A percentile compares a stretch with the other conserved stretches of the same genome.
Conservation (phyloP, 345 rosid genomes). For the Pistacia atlantica region DNA sequence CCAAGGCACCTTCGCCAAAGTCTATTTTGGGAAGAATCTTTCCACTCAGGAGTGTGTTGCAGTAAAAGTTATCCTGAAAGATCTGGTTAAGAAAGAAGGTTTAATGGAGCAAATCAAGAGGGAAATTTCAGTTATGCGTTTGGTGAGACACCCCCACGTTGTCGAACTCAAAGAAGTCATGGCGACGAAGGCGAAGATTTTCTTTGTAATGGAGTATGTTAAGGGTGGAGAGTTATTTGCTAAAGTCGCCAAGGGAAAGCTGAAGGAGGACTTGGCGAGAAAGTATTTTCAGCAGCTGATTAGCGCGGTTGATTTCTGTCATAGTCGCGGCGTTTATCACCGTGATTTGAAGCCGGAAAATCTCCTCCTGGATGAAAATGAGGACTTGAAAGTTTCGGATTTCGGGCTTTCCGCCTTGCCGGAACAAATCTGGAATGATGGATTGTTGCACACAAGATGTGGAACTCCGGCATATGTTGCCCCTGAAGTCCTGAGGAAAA, state of each 20-base stretch:
- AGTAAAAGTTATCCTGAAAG: conserved; percentile 46
- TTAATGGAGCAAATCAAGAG: conserved; percentile 44
- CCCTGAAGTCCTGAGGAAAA: conserved; percentile 49
- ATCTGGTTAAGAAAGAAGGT: conserved; percentile 33
- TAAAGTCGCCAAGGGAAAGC: conserved; percentile 39
- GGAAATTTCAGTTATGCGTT: conserved; percentile 60
- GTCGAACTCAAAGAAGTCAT: conserved; percentile 53
- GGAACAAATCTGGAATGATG: conserved; percentile 34
- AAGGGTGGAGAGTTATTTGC: conserved; percentile 49
- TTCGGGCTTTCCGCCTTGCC: conserved; percentile 53
- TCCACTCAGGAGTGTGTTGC: conserved; percentile 42
- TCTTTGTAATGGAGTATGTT: conserved; percentile 51
- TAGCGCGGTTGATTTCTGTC: conserved; percentile 52
- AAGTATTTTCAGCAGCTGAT: conserved; percentile 51
- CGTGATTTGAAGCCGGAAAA: conserved; percentile 61
- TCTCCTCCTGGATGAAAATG: conserved; percentile 53
- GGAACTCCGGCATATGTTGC: conserved; percentile 47
- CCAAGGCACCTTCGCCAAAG: conserved; percentile 60
- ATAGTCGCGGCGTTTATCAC: conserved; percentile 55
- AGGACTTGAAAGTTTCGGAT: conserved; percentile 49
- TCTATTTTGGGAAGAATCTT: conserved; percentile 39
- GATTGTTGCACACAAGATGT: conserved; percentile 54
- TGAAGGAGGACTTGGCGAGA: conserved; percentile 42
- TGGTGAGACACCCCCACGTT: conserved; percentile 52
- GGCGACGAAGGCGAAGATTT: conserved; percentile 50